Percentiles rank a stretch among this genome's conserved stretches.
Conservation (phyloP, 1,139 yeast species). For the Pneumocystis wakefieldiae region DNA sequence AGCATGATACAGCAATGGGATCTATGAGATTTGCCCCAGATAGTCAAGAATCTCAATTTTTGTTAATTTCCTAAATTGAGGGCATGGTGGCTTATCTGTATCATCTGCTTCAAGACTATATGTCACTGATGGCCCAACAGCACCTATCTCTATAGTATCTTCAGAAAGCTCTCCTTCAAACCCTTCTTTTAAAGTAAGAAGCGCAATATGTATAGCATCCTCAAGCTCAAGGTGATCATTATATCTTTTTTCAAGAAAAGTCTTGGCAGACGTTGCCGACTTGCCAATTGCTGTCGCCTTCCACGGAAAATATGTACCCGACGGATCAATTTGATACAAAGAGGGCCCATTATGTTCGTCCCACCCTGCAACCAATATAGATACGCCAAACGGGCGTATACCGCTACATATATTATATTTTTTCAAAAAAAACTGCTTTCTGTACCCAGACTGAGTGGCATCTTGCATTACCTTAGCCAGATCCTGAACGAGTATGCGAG, state of each 20-base stretch:
- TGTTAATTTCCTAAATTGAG: constrained; percentile 69
- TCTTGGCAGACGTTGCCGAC: constrained; percentile 85
- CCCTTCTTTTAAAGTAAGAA: constrained; percentile 84
- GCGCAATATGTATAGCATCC: constrained; percentile 94
- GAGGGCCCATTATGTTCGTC: constrained; percentile 53
- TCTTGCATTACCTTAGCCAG: constrained; percentile 95
- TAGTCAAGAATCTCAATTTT: constrained; percentile 92
- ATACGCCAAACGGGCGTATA: constrained; percentile 94
- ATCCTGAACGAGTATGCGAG: constrained; percentile 83
- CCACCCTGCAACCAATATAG: constrained; percentile 83
- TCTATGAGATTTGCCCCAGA: constrained; percentile 34
- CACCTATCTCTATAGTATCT: constrained; percentile 82
- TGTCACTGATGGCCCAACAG: constrained; percentile 28
- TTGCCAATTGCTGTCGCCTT: constrained; percentile 98
- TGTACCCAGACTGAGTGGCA: constrained; percentile 68
- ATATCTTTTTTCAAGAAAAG: constrained; percentile 96
- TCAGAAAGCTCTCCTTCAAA: constrained; percentile 98
- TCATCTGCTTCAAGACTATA: constrained; percentile 29
- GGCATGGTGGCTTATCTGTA: constrained; percentile 59
- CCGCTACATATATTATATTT: constrained; percentile 35
- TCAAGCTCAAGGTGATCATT: constrained; percentile 90
- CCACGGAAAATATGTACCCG: constrained; percentile 99
- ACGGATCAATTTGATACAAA: constrained; percentile 92
- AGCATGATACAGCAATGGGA: neutral
- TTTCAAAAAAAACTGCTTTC: neutral